Evolutionary conservation across 768 basidiomycete species (phyloP).

Genomic region (Roridomyces roridus): DNA sequence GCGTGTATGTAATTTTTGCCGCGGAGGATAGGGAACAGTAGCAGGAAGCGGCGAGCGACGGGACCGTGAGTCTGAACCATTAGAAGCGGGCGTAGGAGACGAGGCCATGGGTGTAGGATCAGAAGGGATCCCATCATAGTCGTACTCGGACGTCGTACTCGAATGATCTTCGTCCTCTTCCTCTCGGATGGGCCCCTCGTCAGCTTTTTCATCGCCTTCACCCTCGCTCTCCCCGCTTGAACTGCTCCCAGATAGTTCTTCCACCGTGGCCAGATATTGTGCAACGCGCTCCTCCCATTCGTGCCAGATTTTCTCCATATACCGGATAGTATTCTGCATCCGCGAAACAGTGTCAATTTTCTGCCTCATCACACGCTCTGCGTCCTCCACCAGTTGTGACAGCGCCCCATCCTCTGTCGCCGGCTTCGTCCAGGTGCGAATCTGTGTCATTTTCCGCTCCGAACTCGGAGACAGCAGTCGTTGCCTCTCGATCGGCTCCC

Average conservation of each 20-base stretch:
- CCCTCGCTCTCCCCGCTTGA: conserved; percentile 44
- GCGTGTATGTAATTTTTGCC: conserved; percentile 68
- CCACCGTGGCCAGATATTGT: conserved; percentile 61
- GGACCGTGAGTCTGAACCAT: conserved; percentile 35
- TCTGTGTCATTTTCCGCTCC: conserved; percentile 83
- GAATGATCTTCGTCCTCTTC: conserved; percentile 57
- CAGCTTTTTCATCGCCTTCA: conserved; percentile 43
- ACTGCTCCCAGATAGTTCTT: conserved; percentile 41
- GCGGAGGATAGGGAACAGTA: conserved; percentile 33
- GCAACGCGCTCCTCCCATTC: conserved; percentile 96
- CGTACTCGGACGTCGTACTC: conserved; percentile 72
- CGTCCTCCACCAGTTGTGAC: conserved; percentile 82
- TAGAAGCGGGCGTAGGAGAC: conserved; percentile 40
- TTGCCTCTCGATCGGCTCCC: conserved; percentile 92
- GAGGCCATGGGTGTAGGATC: conserved; percentile 78
- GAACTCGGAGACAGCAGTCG: conserved; percentile 88
- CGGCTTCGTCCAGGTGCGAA: conserved; percentile 89
- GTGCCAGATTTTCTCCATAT: conserved; percentile 95
- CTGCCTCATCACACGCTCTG: conserved; percentile 87
- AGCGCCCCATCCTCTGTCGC: conserved; percentile 86
- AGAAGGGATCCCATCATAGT: conserved; percentile 51
- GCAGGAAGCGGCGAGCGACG: conserved; percentile 22
- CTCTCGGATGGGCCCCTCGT: conserved; percentile 13
- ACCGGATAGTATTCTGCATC: conserved; percentile 96
- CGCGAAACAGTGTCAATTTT: conserved; percentile 96